Base-by-base conservation (phyloP, 345 rosid genomes). In the Ceriops tagal region DNA sequence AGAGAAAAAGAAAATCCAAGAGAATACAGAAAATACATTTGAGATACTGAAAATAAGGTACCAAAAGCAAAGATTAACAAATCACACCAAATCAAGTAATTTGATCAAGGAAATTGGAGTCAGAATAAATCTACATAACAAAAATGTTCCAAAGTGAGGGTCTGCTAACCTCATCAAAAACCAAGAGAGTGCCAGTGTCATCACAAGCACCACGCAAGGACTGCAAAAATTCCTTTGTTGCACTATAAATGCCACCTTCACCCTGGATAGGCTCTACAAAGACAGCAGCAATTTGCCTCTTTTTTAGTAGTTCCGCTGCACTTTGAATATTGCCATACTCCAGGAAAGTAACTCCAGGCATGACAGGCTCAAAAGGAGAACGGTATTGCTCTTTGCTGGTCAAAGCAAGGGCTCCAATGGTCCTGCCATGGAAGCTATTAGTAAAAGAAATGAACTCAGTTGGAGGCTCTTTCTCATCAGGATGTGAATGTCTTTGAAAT, bases 201-300 rank as follows among this genome's bases (percentile, higher is more conserved):
- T 90, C 88, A 75, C 96, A 95, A 66, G 96, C 90, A 32, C 58
- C 32, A n/a, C 99, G 91, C 64, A 92, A 73, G 68, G 77, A 85
- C 37, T 84, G 87, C 32, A 92, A 76, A 75, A 92, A 90, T 61
- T 87, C 96, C 67, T 83, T 85, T 7, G 88, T 87, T 39, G 97
- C 96, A 64, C 92, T 84, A 62, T 86, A 77, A 39, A 95, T 82
- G 60, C 99, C 99, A 1, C 99, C 99, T 85, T 95, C 99, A 58
- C 99, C 99, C 68, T 95, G 99, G 64, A 95, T 75, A 21, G 97
- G 99, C 76, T 95, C 99, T 27, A 90, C 92, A 75, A 95, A 95
- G 9, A 92, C 92, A 20, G 99, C 99, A 58, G 96, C 97, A 64
- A 82, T 84, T 70, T 83, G 86, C 35, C 93, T 89, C 1, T 32